phyloP scores from a whole-genome alignment of 2,329 filamentous ascomycete species.

The Achaetomium macrosporum region DNA sequence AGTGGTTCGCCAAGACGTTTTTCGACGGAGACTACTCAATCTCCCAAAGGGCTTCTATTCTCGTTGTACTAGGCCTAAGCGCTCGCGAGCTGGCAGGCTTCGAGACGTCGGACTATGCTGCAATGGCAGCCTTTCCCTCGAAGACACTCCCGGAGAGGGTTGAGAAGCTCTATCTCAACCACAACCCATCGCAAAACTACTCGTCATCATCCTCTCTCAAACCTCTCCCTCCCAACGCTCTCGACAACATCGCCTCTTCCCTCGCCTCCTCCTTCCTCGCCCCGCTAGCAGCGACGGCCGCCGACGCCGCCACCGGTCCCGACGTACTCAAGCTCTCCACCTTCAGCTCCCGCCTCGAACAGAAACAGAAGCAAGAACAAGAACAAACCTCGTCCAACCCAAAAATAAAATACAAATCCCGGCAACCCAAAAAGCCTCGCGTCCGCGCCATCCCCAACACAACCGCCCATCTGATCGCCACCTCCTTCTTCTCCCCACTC shows the following conservation, averaged over 20 bases:
- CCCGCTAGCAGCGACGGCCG: constrained; percentile 74
- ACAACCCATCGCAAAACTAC: constrained; percentile 25
- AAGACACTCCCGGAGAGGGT: constrained; percentile 70
- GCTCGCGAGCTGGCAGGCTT: constrained; percentile 81
- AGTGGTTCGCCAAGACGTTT: constrained; percentile 77
- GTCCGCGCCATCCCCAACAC: constrained; percentile 64
- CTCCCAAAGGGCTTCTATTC: constrained; percentile 72
- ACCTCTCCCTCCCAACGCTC: constrained; percentile 49
- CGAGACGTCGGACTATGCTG: constrained; percentile 49
- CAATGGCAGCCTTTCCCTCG: constrained; percentile 62
- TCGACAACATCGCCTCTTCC: constrained; percentile 62
- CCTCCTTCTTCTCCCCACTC: constrained; percentile 81
- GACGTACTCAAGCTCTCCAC: constrained; percentile 82
- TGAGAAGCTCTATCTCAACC: constrained; percentile 60
- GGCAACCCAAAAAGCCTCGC: constrained; percentile 28
- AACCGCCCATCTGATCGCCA: constrained; percentile 67
- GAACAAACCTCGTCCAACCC: constrained; percentile 13
- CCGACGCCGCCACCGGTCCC: constrained; percentile 73
- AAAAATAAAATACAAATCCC: constrained; percentile 26
- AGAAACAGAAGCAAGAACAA: constrained; percentile 27
- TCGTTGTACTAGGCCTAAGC: constrained; percentile 74
- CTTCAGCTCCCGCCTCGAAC: constrained; percentile 67
- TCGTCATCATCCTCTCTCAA: constrained; percentile 38
- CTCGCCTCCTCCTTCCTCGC: constrained; percentile 69
- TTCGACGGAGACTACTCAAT: constrained; percentile 92